phyloP scores from a whole-genome alignment of 768 basidiomycete genomes.

The Holtermanniella nyarrowii region DNA sequence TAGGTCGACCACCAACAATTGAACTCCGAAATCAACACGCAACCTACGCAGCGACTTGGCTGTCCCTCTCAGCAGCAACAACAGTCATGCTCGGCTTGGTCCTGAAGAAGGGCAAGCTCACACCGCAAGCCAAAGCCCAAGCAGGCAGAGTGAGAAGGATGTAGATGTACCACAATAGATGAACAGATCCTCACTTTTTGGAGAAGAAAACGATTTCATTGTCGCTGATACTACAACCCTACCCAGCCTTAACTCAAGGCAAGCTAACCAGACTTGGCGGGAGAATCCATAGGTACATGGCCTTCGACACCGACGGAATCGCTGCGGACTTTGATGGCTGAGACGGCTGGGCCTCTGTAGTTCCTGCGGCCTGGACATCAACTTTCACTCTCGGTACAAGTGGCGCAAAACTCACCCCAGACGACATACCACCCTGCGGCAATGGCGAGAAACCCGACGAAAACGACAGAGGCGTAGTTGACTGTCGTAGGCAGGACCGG shows the following conservation, averaged over 20 bases:
- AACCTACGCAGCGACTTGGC: conserved; percentile 94
- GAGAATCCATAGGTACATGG: no score
- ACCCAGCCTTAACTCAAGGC: no score
- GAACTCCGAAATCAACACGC: conserved; percentile 88
- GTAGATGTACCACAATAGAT: neutral
- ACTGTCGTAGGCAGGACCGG: conserved; percentile 24
- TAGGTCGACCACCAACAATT: conserved; percentile 71
- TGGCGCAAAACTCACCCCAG: conserved; percentile 6
- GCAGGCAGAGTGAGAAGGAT: neutral
- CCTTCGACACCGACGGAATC: no score
- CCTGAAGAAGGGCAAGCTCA: conserved; percentile 8
- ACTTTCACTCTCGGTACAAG: neutral
- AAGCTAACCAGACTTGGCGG: no score
- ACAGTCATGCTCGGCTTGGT: conserved; percentile 52
- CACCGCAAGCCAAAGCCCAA: neutral
- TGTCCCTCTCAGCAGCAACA: conserved; percentile 75
- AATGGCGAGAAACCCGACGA: conserved; percentile 53
- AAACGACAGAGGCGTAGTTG: conserved; percentile 58
- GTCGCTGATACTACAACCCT: no score
- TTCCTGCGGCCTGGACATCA: conserved; percentile 5
- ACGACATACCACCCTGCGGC: conserved; percentile 61
- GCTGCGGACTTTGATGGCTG: conserved; percentile 6
- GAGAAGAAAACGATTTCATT: no score
- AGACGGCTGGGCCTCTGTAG: conserved; percentile 16
- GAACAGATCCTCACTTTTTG: no score